These are phyloP conservation scores for Leishmania arabica DNA, from an alignment of 208 protist species.

Conservation along the genomic window DNA sequence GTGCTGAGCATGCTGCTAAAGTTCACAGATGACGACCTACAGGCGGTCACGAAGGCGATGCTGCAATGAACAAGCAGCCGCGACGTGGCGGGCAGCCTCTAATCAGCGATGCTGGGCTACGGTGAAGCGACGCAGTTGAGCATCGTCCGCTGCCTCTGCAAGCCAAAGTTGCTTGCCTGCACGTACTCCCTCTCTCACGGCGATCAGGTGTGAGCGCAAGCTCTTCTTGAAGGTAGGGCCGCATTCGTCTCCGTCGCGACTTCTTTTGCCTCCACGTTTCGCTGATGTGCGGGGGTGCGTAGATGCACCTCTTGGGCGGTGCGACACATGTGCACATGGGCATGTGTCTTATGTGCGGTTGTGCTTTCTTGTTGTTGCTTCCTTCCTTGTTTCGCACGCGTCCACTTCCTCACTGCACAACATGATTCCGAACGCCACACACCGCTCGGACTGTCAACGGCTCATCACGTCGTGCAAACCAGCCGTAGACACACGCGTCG, in stretches of 20 bases:
- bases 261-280: not conserved
- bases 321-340: not conserved
- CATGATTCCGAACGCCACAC: not conserved
- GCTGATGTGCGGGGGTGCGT: not conserved
- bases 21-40: slow-evolving; percentile 51
- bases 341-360: not conserved
- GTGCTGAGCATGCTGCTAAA: slow-evolving; percentile 76
- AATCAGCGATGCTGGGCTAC: not conserved
- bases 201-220: not conserved
- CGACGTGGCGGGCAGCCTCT: not conserved
- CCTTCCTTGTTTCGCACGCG: not conserved
- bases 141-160: not conserved
- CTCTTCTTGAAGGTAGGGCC: too few relatives aligned
- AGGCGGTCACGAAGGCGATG: slow-evolving; percentile 53
- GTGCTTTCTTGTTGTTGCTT: not conserved
- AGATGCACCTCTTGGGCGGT: not conserved
- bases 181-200: not conserved
- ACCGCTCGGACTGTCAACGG: not conserved
- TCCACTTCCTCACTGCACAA: not conserved
- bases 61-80: slow-evolving; percentile 31
- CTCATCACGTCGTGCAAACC: not conserved
- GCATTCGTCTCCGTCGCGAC: not conserved
- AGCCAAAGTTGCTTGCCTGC: too few relatives aligned
- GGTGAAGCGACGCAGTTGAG: not conserved
- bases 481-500: not conserved